Base-by-base conservation (phyloP, 306 rosid genomes). In the Ziziphus jujuba region DNA sequence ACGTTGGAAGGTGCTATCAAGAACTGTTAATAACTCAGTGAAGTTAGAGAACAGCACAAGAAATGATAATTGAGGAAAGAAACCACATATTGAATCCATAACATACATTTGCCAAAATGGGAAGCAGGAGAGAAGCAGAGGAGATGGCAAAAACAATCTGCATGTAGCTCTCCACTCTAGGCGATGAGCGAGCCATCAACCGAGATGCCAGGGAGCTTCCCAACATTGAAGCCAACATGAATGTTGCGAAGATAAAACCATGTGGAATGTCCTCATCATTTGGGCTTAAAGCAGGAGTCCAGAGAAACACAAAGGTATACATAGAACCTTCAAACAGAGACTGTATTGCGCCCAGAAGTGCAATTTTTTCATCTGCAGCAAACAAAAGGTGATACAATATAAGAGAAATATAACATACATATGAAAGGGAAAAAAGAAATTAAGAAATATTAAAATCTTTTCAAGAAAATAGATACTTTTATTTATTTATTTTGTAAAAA, bases 241-340 rank as follows among this genome's bases (percentile, higher is more conserved):
- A 92, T 23, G 98, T 92, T 8, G 98, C 88, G 75, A 92, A 92
- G 80, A 92, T 86, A 72, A 84, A 84, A 62, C 97, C 97, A 61
- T 91, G 97, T 48, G 97, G 97, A 73, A 91, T 88, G 8, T 88
- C 97, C 78, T 91, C 97, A 4, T 83, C 93, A 65, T 88, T 87
- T 75, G 97, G 97, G 81, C 97, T 91, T 78, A 91, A 59, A 51
- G 96, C 97, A 61, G 97, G 97, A 78, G 97, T 91, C 97, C 97
- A 91, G 5, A 91, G 91, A 70, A 91, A 88, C 82, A 91, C 87
- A 73, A 88, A 91, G 44, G 97, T 91, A 61, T 91, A 88, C 97
- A 91, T 88, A 10, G 97, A 91, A 70, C 97, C 97, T 89, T 91
- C 97, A 75, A 91, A 91, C 58, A 91, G 84, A 59, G 97, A 91